These are phyloP conservation scores for Coprinellus micaceus DNA, from an alignment of 768 basidiomycete species.

Conservation along the genomic window DNA sequence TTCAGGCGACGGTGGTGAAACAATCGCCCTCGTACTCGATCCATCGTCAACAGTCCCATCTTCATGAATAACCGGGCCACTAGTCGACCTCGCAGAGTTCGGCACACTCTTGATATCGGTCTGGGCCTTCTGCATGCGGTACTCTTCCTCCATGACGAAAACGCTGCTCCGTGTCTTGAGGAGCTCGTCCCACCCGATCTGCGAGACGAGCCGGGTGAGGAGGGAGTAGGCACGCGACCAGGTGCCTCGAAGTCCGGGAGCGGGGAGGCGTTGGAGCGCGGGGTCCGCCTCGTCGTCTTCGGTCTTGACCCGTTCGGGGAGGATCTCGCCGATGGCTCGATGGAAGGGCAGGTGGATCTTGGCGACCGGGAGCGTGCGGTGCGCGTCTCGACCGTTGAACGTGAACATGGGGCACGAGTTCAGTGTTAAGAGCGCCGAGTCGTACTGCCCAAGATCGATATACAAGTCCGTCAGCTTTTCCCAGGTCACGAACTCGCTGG, in stretches of 20 bases:
- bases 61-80: constrained; percentile 51
- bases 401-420: constrained; percentile 99
- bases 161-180: constrained; percentile 91
- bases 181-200: constrained; percentile 98
- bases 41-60: constrained; percentile 68
- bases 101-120: constrained; percentile 46
- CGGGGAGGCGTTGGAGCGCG: constrained; percentile 89
- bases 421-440: constrained; percentile 86
- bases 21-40: constrained; percentile 65
- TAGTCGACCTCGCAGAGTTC: constrained; percentile 21
- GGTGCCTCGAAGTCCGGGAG: constrained; percentile 90
- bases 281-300: constrained; percentile 95
- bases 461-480: constrained; percentile 95
- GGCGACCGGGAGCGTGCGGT: constrained; percentile 76
- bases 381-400: constrained; percentile 92
- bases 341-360: constrained; percentile 85
- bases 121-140: constrained; percentile 91
- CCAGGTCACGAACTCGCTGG: constrained; percentile 98
- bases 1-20: constrained; percentile 35
- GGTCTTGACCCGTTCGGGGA: constrained; percentile 78
- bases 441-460: constrained; percentile 84
- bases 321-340: constrained; percentile 81
- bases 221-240: constrained; percentile 94
- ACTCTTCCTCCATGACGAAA: constrained; percentile 99
- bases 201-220: constrained; percentile 84